Conservation (phyloP, 352 stramenopile genomes). For the Poterioochromonas sp. region DNA sequence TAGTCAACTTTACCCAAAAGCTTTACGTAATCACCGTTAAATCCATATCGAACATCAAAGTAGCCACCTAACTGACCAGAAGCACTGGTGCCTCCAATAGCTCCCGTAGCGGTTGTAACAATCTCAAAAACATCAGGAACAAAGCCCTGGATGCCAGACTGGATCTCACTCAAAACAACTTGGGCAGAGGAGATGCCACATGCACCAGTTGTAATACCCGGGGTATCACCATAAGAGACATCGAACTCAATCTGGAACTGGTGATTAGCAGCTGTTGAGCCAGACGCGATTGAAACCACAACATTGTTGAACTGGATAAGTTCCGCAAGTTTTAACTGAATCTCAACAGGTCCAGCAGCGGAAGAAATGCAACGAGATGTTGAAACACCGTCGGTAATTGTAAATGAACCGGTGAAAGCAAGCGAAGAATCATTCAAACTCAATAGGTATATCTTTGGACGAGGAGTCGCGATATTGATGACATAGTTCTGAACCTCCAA, state of each 20-base stretch:
- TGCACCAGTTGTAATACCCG: neutral
- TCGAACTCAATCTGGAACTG: neutral
- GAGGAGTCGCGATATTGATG: slow-evolving; percentile 45
- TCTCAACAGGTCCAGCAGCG: slow-evolving; percentile 48
- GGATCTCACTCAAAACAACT: neutral
- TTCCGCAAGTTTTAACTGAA: slow-evolving; percentile 68
- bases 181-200: neutral
- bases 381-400: slow-evolving; percentile 40
- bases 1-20: neutral
- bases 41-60: slow-evolving; percentile 34
- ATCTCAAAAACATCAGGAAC: slow-evolving; percentile 15
- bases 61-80: neutral
- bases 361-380: slow-evolving; percentile 46
- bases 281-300: slow-evolving; percentile 48
- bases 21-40: slow-evolving; percentile 7
- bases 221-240: neutral
- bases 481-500: slow-evolving; percentile 45
- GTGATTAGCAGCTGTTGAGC: neutral
- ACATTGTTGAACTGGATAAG: slow-evolving; percentile 72
- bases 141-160: neutral
- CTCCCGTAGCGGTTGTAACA: neutral
- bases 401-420: slow-evolving; percentile 27
- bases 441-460: slow-evolving; percentile 42
- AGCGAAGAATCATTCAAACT: slow-evolving; percentile 38
- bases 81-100: too few relatives aligned